Evolutionary conservation across 139 green algal species (phyloP).

Genomic region (Choricystis sp.): DNA sequence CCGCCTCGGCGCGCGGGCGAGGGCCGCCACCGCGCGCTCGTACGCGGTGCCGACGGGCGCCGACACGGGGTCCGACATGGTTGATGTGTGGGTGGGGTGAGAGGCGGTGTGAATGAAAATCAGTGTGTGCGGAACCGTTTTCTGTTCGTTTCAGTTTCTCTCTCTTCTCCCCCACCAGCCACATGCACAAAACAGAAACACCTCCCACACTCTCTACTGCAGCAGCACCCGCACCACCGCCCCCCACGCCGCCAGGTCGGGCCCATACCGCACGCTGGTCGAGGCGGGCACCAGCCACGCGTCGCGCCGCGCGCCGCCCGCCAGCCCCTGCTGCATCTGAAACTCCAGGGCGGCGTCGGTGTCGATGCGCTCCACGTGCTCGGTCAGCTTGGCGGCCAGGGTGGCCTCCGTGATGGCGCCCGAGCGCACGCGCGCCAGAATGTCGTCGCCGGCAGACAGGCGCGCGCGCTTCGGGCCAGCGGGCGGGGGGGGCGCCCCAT

Average conservation of each 20-base stretch:
- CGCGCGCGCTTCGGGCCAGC: constrained; percentile 29
- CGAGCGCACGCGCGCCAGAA: constrained; percentile 34
- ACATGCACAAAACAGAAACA: too few relatives aligned
- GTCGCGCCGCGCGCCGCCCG: constrained; percentile 30
- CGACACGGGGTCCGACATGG: neutral
- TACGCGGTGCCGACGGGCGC: neutral
- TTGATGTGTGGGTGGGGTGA: neutral
- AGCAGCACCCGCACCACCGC: too few relatives aligned
- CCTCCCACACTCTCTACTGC: too few relatives aligned
- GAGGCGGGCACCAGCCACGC: too few relatives aligned
- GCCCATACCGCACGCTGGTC: too few relatives aligned
- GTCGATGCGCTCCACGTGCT: constrained; percentile 85
- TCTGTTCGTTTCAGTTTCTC: too few relatives aligned
- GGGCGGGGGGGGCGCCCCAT: neutral
- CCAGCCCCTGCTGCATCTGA: constrained; percentile 64
- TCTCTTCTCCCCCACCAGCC: too few relatives aligned
- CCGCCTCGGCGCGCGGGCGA: neutral
- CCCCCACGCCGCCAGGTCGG: too few relatives aligned
- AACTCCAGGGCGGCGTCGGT: constrained; percentile 80
- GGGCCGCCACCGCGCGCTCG: too few relatives aligned
- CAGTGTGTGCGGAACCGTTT: neutral
- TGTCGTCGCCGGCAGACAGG: constrained; percentile 20
- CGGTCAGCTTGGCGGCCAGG: constrained; percentile 42
- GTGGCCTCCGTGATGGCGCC: constrained; percentile 31
- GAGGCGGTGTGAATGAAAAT: neutral